Base-by-base conservation (phyloP, 75 land plant species). In the Isoetes taiwanensis region DNA sequence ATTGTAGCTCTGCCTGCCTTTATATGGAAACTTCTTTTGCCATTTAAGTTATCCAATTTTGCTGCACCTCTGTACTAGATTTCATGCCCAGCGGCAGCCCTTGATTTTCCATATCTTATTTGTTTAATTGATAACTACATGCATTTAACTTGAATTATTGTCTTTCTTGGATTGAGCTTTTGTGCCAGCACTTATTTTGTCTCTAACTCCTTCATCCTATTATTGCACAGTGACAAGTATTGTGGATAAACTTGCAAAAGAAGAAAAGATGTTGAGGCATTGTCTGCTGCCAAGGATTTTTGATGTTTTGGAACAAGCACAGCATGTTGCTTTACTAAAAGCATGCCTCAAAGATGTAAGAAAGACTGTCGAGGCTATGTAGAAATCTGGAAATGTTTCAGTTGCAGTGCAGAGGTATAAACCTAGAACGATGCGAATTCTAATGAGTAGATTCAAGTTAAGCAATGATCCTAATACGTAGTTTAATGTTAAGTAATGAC, bases 401-500 rank as follows among this genome's bases (percentile, higher is more conserved):
- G 50, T 23, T n/a, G 50, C 50, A 19, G 50, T 23, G 4, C 50
- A 46, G 50, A n/a, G n/a, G n/a, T n/a, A n/a, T n/a, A n/a, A n/a
- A n/a, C n/a, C n/a, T n/a, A n/a, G n/a, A n/a, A n/a, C n/a, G n/a
- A n/a, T n/a, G n/a, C n/a, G n/a, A n/a, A n/a, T n/a, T n/a, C n/a
- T n/a, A n/a, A n/a, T n/a, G n/a, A n/a, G n/a, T n/a, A n/a, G n/a
- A n/a, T n/a, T n/a, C n/a, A n/a, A n/a, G n/a, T n/a, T n/a, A n/a
- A n/a, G n/a, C n/a, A n/a, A n/a, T n/a, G n/a, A n/a, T n/a, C n/a
- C n/a, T n/a, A n/a, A n/a, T n/a, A n/a, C n/a, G n/a, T n/a, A n/a
- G n/a, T n/a, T n/a, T n/a, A n/a, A n/a, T n/a, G n/a, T n/a, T n/a
- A n/a, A n/a, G n/a, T n/a, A n/a, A n/a, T n/a, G n/a, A n/a, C n/a